phyloP scores from a whole-genome alignment of 257 asterid species.

The Ligustrum vulgare region DNA sequence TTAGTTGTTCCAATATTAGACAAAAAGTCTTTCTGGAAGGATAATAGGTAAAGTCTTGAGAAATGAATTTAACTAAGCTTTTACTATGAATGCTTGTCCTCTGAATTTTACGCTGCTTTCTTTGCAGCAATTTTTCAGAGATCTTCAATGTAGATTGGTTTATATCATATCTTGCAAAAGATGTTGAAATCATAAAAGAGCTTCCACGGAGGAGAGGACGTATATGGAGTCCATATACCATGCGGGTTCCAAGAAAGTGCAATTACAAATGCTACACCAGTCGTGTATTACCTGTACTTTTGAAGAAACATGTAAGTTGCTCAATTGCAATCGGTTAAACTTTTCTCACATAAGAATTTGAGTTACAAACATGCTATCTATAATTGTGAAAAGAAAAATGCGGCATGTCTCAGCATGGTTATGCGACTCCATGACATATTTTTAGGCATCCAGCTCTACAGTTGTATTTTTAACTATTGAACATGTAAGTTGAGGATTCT shows the following conservation, averaged over 20 bases:
- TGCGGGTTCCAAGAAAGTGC: constrained; percentile 98
- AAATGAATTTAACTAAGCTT: constrained; percentile 7
- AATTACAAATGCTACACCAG: constrained; percentile 66
- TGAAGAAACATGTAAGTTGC: constrained; percentile 72
- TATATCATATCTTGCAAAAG: constrained; percentile 66
- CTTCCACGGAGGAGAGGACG: constrained; percentile 79
- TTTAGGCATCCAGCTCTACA: constrained; percentile 9
- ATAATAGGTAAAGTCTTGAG: constrained; percentile 58
- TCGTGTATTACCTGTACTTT: constrained; percentile 78
- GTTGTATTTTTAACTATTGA: constrained; percentile 7
- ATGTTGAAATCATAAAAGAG: constrained; percentile 74
- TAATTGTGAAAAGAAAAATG: background rate
- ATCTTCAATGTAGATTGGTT: constrained; percentile 88
- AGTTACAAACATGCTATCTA: background rate
- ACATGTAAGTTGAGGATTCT: constrained; percentile 9
- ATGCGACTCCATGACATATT: constrained; percentile 9
- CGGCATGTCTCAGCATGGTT: background rate
- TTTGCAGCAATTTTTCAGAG: constrained; percentile 89
- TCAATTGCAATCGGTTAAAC: background rate
- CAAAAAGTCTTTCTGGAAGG: constrained; percentile 95
- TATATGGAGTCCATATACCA: constrained; percentile 71
- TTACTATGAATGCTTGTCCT: constrained; percentile 16
- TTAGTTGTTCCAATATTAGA: constrained; percentile 89
- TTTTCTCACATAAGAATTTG: background rate
- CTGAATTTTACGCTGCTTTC: constrained; percentile 32